A percentile compares a stretch with the other conserved stretches of the same genome.
phyloP scores from a whole-genome alignment of 2,329 filamentous ascomycete species.

The Aspergillus fructus region DNA sequence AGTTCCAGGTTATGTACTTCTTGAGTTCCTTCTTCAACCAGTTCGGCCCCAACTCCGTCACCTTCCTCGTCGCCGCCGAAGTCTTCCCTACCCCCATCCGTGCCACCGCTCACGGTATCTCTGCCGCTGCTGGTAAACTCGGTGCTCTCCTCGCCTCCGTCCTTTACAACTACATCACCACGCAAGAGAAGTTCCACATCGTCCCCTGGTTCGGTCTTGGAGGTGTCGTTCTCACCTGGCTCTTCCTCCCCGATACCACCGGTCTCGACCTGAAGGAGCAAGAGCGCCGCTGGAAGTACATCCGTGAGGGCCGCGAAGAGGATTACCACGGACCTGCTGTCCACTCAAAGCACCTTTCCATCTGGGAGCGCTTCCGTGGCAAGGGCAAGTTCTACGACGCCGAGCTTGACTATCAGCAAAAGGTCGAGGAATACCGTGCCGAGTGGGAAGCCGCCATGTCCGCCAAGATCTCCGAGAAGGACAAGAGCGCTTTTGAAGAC shows the following conservation, averaged over 20 bases:
- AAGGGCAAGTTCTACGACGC: constrained; percentile 81
- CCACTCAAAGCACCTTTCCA: constrained; percentile 80
- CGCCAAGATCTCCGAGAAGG: constrained; percentile 52
- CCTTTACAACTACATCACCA: constrained; percentile 91
- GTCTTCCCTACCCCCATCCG: constrained; percentile 95
- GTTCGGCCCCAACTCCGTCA: constrained; percentile 93
- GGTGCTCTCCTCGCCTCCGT: constrained; percentile 85
- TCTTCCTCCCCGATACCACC: constrained; percentile 95
- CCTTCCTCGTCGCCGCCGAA: constrained; percentile 93
- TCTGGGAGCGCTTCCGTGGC: constrained; percentile 82
- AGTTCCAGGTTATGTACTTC: constrained; percentile 99
- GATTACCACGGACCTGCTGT: constrained; percentile 95
- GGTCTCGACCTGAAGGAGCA: constrained; percentile 96
- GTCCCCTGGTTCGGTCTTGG: constrained; percentile 93
- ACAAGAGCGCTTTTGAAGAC: constrained; percentile 29
- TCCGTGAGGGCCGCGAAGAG: constrained; percentile 70
- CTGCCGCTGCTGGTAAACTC: constrained; percentile 85
- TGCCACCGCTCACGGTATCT: constrained; percentile 90
- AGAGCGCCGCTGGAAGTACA: constrained; percentile 87
- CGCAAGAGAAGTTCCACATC: constrained; percentile 81
- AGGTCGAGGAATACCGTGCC: constrained; percentile 77
- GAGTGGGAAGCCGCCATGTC: constrained; percentile 54
- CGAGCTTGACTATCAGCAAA: constrained; percentile 76
- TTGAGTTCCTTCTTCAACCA: constrained; percentile 98
- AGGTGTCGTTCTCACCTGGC: constrained; percentile 75